Evolutionary conservation across 106 monocot genomes (phyloP).

Genomic region (Phalaenopsis aphrodite): DNA sequence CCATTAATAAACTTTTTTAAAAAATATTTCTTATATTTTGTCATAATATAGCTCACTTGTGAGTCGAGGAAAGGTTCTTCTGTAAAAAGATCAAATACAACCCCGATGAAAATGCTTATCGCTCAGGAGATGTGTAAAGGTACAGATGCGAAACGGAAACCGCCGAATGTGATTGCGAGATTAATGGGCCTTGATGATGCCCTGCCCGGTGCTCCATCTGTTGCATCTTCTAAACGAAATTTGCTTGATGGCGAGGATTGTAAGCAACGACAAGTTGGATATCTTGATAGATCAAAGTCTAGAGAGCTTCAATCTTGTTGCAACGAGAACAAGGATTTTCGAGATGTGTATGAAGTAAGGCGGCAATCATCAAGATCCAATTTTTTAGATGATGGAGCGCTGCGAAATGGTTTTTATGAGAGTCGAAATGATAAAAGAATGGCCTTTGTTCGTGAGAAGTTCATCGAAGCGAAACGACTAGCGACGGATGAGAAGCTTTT

Average conservation of each 20-base stretch:
- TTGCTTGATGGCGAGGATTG: background rate
- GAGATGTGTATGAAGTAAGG: conserved; percentile 22
- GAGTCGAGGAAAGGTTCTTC: conserved; percentile 20
- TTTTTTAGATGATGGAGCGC: conserved; percentile 7
- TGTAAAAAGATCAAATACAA: conserved; percentile 17
- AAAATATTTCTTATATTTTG: background rate
- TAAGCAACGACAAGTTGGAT: background rate
- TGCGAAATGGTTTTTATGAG: conserved; percentile 1
- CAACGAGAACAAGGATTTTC: conserved; percentile 9
- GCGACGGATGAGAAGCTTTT: conserved; percentile 31
- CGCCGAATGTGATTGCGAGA: conserved; percentile 43
- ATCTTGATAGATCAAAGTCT: background rate
- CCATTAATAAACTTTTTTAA: background rate
- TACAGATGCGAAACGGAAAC: conserved; percentile 18
- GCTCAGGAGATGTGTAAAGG: conserved; percentile 40
- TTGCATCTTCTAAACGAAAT: conserved; percentile 1
- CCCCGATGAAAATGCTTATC: conserved; percentile 43
- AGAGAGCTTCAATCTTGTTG: background rate
- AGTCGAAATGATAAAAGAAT: conserved; percentile 24
- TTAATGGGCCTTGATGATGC: conserved; percentile 58
- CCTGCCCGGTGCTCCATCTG: conserved; percentile 22
- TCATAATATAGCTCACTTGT: conserved; percentile 13
- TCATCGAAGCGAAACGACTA: conserved; percentile 43
- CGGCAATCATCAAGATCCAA: conserved; percentile 14
- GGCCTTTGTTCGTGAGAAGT: conserved; percentile 42